phyloP scores from a whole-genome alignment of 306 rosid species.

The Purshia tridentata region DNA sequence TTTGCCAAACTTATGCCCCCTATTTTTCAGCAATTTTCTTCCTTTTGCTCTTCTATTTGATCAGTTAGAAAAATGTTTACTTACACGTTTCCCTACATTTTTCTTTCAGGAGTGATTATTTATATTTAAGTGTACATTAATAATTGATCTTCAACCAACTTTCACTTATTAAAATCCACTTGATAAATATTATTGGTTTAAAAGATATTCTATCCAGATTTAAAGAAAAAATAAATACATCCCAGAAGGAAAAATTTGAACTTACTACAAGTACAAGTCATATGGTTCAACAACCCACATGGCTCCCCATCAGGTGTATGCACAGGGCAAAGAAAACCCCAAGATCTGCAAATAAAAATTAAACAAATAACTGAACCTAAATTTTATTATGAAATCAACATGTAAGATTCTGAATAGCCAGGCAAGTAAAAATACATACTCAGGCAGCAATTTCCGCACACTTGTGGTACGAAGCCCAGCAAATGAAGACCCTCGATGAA shows the following conservation, averaged over 20 bases:
- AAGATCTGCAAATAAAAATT: constrained; percentile 52
- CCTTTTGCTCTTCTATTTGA: too few relatives aligned
- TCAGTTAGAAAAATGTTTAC: too few relatives aligned
- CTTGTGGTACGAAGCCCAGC: constrained; percentile 96
- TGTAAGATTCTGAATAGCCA: constrained; percentile 10
- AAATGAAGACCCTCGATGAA: constrained; percentile 96
- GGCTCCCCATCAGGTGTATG: constrained; percentile 99
- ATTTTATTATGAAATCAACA: constrained; percentile 11
- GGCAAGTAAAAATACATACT: constrained; percentile 48
- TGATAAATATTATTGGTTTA: background rate
- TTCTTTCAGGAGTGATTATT: too few relatives aligned
- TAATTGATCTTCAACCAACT: background rate
- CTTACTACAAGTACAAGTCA: constrained; percentile 79
- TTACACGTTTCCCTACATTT: too few relatives aligned
- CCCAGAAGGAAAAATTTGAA: constrained; percentile 15
- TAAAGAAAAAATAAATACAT: background rate
- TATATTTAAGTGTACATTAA: background rate
- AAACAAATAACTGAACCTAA: constrained; percentile 13
- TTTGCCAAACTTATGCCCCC: background rate
- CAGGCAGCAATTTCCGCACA: constrained; percentile 92
- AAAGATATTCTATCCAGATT: background rate
- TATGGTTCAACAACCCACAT: constrained; percentile 94
- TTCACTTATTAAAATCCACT: background rate
- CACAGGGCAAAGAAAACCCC: constrained; percentile 99
- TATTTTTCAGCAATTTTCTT: background rate